A percentile compares a stretch with the other conserved stretches of the same genome.
Evolutionary conservation across 495 filamentous ascomycete genomes (phyloP).

Genomic region (Podospora sp.): DNA sequence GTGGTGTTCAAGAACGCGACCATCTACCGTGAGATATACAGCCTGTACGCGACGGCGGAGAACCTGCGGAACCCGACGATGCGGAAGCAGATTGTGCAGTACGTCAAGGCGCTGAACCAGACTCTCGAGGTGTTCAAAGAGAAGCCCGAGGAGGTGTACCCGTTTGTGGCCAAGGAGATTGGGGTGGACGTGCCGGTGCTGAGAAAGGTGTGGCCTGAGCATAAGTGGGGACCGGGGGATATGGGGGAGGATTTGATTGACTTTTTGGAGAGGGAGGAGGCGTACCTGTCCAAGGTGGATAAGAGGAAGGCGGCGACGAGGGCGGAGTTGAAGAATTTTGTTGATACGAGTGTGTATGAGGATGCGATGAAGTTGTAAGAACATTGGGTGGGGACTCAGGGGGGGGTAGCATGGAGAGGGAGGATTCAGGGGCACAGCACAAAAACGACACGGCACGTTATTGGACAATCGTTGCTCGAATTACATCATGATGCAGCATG

Average conservation of each 20-base stretch:
- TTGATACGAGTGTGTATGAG: constrained; percentile 36
- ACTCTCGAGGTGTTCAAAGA: constrained; percentile 39
- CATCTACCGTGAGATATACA: constrained; percentile 50
- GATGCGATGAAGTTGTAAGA: constrained; percentile 18
- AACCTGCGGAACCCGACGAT: constrained; percentile 38
- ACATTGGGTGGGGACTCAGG: no score
- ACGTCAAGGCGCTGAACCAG: constrained; percentile 42
- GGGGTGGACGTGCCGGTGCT: constrained; percentile 38
- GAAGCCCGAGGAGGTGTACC: constrained; percentile 38
- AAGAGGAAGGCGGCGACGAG: constrained; percentile 31
- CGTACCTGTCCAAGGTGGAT: constrained; percentile 39
- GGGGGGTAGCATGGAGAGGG: not conserved
- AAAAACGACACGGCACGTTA: not conserved
- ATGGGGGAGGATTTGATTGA: constrained; percentile 41
- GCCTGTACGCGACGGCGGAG: constrained; percentile 43
- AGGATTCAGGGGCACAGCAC: not conserved
- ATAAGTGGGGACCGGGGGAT: constrained; percentile 40
- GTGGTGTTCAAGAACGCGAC: constrained; percentile 42
- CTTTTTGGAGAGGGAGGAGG: constrained; percentile 43
- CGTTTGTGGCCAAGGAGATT: constrained; percentile 34
- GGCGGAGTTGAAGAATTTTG: constrained; percentile 37
- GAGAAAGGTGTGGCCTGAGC: constrained; percentile 43
- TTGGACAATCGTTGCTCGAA: not conserved
- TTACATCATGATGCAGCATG: not conserved
- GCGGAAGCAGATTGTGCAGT: constrained; percentile 44